Base-by-base conservation (phyloP, 2,329 filamentous ascomycete genomes). In the Penicillium hesseltinei region DNA sequence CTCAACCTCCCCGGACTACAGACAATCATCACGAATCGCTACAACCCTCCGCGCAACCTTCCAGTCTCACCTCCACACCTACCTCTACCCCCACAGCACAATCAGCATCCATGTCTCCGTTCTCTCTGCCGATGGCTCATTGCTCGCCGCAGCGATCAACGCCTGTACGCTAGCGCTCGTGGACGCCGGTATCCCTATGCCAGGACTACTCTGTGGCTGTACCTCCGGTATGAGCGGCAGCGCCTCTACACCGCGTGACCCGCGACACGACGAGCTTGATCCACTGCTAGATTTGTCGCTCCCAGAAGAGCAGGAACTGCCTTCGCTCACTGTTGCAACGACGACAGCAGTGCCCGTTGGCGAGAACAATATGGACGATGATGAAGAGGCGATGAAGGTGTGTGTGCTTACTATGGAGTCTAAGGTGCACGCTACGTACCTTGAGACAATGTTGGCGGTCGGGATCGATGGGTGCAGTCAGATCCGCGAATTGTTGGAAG, bases 181-280 rank as follows among this genome's bases (percentile, higher is more conserved):
- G 61, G 94, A 99, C 72, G 94, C 94, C 0, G 94, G 94, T 51
- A 88, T 99, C 21, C 94, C 94, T 25, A 97, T 97, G 92, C 86
- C 87, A 3, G 91, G 96, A 71, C 95, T 97, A 71, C 84, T 97
- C 3, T 87, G 88, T 23, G 91, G 92, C 6, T 95, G 91, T 76
- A 96, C 92, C 0, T 90, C 91, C 0, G 94, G 92, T 4, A 90
- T 77, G 71, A 77, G 88, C 15, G 75, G 75, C 6, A 75, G 73
- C 53, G 75, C 75, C 15, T 77, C 74, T 27, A 77, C 74, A 5
- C 73, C 75, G 6, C 70, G 69, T 11, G 71, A 76, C 46, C 69
- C 71, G n/a, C 65, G 69, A 21, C 69, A 73, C 59, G 79, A 82
- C 58, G 67, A 66, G 19, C 66, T 77, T 5, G 76, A 79, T 51